Base-by-base conservation (phyloP, 495 filamentous ascomycete species). In the Podospora sp. region DNA sequence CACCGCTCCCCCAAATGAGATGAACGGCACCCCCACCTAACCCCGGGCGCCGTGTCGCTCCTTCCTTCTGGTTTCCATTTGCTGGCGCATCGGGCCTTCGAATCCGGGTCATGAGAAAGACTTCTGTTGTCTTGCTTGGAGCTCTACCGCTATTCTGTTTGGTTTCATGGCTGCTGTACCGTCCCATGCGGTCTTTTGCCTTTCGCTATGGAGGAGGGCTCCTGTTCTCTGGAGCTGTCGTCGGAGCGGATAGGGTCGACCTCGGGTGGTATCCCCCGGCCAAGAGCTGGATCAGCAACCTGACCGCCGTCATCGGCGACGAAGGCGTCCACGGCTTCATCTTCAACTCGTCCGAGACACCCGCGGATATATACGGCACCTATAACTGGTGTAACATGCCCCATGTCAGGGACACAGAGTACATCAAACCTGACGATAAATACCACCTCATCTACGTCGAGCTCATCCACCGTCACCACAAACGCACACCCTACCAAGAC, bases 331-430 rank as follows among this genome's bases (percentile, higher is more conserved):
- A 89, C 72, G 87, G 86, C 14, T 91, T 89, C 71, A 79, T 90
- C 26, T 92, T 85, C 77, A 85, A 89, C 69, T 79, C 79, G 56
- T 90, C 88, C 11, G 65, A 72, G 24, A 80, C 80, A 1, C 82
- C 86, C 0, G 73, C 73, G 21, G 74, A 73, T 16, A 64, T 78
- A 35, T 87, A 86, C 71, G 84, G 87, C 16, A 77, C 76, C 24
- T 91, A 91, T 76, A 89, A 91, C 71, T 92, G 86, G 84, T 92
- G 90, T 73, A 90, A 91, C 69, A 92, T 91, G 89, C 90, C 90
- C 14, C 90, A 91, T 76, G 86, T 89, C n/a, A 80, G 88, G 14
- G 69, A 62, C 53, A 69, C 70, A 3, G 86, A 89, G 67, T 92
- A 91, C 69, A 72, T 80, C 21, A 78, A 74, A 51, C 79, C 83